These are phyloP conservation scores for Arthrinium puccinioides DNA, from an alignment of 2,329 filamentous ascomycete species.

Conservation along the genomic window DNA sequence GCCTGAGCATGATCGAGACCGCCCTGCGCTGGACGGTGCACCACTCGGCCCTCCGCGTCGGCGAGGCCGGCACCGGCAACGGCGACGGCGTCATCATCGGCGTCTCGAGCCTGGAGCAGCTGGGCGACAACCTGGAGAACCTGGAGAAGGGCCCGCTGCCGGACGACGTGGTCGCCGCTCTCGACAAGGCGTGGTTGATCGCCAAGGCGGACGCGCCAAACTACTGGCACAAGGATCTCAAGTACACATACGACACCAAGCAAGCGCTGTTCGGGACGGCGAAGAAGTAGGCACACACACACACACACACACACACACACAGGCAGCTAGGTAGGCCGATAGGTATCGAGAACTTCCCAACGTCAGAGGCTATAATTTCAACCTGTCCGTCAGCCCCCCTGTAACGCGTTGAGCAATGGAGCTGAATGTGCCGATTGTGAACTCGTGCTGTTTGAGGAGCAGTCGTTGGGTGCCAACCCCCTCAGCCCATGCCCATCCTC, in stretches of 20 bases:
- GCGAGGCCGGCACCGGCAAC: slow-evolving; percentile 27
- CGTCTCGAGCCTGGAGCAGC: slow-evolving; percentile 48
- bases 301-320: too few relatives aligned
- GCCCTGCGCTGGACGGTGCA: slow-evolving; percentile 68
- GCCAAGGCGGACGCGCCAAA: slow-evolving; percentile 47
- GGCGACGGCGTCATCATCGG: slow-evolving; percentile 56
- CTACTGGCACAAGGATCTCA: slow-evolving; percentile 54
- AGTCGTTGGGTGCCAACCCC: too few relatives aligned
- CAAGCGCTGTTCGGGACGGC: slow-evolving; percentile 48
- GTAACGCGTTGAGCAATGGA: too few relatives aligned
- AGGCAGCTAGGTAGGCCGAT: too few relatives aligned
- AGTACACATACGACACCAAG: slow-evolving; percentile 60
- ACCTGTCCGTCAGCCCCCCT: too few relatives aligned
- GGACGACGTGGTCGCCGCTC: slow-evolving; percentile 63
- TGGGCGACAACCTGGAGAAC: slow-evolving; percentile 49
- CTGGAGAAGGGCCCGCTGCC: slow-evolving; percentile 67
- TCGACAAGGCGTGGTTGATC: slow-evolving; percentile 74
- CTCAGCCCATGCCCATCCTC: too few relatives aligned
- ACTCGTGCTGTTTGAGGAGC: too few relatives aligned
- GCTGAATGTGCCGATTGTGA: too few relatives aligned
- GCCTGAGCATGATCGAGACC: slow-evolving; percentile 62
- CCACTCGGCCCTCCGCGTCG: slow-evolving; percentile 48
- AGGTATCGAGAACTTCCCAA: too few relatives aligned
- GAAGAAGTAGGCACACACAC: slow-evolving; percentile 25
- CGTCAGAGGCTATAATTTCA: too few relatives aligned